phyloP scores from a whole-genome alignment of 352 stramenopile species.

The Aphanomyces euteiches region DNA sequence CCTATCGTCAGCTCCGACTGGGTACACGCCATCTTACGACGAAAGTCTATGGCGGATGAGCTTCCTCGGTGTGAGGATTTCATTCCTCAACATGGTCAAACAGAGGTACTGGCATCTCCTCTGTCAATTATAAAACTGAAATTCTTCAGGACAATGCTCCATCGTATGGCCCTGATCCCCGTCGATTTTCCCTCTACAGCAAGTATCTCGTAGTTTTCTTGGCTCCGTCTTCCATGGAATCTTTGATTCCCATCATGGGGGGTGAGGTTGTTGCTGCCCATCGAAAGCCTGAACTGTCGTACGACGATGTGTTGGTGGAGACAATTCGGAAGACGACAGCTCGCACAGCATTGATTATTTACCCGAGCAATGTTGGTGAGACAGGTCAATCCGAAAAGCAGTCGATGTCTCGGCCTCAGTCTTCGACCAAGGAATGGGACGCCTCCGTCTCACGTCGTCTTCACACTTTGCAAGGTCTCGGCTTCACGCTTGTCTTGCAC shows the following conservation, averaged over 20 bases:
- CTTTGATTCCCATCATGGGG: conserved; percentile 70
- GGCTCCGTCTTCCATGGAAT: conserved; percentile 60
- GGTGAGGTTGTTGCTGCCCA: conserved; percentile 65
- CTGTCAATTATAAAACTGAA: background rate
- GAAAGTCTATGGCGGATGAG: conserved; percentile 66
- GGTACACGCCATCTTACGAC: conserved; percentile 72
- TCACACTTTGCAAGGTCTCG: conserved; percentile 56
- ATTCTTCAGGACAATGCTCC: background rate
- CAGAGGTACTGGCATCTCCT: too few relatives aligned
- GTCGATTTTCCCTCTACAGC: conserved; percentile 46
- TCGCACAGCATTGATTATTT: conserved; percentile 59
- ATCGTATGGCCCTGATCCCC: conserved; percentile 22
- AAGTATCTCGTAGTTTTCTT: conserved; percentile 74
- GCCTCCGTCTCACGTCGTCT: conserved; percentile 55
- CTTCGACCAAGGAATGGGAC: conserved; percentile 4
- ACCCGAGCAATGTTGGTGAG: conserved; percentile 54
- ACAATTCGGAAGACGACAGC: conserved; percentile 46
- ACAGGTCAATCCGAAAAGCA: conserved; percentile 31
- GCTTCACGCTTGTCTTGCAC: conserved; percentile 65
- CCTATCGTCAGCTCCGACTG: conserved; percentile 75
- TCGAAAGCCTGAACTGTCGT: conserved; percentile 35
- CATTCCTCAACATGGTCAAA: conserved; percentile 37
- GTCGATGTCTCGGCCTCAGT: background rate
- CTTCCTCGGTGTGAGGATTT: conserved; percentile 75
- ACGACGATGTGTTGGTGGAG: conserved; percentile 57